Conservation (phyloP, 2,329 filamentous ascomycete genomes). For the Geoglossum cookeanum region DNA sequence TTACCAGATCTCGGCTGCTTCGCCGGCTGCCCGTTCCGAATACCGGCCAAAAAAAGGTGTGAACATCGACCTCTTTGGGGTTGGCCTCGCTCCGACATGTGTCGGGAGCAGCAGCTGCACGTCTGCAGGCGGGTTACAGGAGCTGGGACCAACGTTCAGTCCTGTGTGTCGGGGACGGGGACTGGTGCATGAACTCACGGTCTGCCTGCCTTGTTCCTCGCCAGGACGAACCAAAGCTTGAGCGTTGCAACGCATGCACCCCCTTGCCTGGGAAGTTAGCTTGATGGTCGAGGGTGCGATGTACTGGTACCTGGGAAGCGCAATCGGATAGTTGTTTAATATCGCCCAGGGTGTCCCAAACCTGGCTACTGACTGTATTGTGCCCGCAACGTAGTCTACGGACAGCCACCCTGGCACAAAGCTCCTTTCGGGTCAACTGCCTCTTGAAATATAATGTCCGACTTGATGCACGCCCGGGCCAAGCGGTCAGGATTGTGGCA, state of each 20-base stretch:
- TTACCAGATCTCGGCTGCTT: not conserved
- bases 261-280: not conserved
- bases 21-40: not conserved
- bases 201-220: not conserved
- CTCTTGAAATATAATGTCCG: slow-evolving; percentile 1
- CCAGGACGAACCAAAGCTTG: not conserved
- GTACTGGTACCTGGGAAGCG: not conserved
- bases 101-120: not conserved
- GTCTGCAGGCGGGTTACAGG: not conserved
- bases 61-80: not conserved
- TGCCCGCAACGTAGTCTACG: too few species aligned
- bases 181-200: not conserved
- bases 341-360: not conserved
- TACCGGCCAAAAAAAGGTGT: not conserved
- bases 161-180: not conserved
- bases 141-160: slow-evolving; percentile 1
- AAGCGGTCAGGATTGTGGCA: not conserved
- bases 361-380: not conserved
- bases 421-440: not conserved
- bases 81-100: not conserved
- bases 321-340: not conserved
- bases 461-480: not conserved
- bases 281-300: too few species aligned
- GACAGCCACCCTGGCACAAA: not conserved
- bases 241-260: not conserved